phyloP scores from a whole-genome alignment of 176 grass and related monocot genomes.

The Tillandsia fasciculata region DNA sequence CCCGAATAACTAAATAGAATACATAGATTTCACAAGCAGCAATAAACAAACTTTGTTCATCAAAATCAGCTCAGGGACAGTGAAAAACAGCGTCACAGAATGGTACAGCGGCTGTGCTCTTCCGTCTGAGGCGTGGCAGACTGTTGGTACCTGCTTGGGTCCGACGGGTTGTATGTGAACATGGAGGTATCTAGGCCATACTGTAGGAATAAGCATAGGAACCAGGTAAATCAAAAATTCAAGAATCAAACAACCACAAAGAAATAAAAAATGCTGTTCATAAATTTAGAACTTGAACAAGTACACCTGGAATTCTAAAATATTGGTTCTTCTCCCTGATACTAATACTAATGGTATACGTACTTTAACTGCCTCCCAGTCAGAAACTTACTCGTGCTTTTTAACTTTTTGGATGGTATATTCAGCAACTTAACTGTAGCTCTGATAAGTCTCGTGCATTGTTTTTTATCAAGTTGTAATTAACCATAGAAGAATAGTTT shows the following conservation, averaged over 20 bases:
- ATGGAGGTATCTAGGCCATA: constrained; percentile 87
- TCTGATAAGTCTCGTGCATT: no score
- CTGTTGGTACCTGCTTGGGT: constrained; percentile 65
- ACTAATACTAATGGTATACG: no score
- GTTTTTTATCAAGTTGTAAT: no score
- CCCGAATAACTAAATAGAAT: background rate
- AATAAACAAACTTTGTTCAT: constrained; percentile 28
- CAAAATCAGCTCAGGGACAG: constrained; percentile 8
- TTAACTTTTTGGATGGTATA: no score
- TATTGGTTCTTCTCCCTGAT: no score
- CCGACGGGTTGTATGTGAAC: constrained; percentile 84
- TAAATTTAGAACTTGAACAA: no score
- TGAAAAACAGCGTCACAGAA: background rate
- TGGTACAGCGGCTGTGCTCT: constrained; percentile 34
- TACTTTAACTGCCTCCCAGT: no score
- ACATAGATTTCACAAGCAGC: constrained; percentile 15
- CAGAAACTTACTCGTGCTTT: no score
- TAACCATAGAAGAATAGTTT: no score
- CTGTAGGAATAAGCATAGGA: constrained; percentile 30
- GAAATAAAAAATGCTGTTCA: constrained; percentile 7
- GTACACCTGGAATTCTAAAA: no score
- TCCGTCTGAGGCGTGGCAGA: constrained; percentile 35
- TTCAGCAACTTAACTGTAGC: no score
- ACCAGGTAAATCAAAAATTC: constrained; percentile 2
- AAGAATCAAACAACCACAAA: background rate